Percentiles rank a stretch among this genome's conserved stretches.
Evolutionary conservation across 1,284 basidiomycete species (phyloP).

Genomic region (Sporisorium graminicola): DNA sequence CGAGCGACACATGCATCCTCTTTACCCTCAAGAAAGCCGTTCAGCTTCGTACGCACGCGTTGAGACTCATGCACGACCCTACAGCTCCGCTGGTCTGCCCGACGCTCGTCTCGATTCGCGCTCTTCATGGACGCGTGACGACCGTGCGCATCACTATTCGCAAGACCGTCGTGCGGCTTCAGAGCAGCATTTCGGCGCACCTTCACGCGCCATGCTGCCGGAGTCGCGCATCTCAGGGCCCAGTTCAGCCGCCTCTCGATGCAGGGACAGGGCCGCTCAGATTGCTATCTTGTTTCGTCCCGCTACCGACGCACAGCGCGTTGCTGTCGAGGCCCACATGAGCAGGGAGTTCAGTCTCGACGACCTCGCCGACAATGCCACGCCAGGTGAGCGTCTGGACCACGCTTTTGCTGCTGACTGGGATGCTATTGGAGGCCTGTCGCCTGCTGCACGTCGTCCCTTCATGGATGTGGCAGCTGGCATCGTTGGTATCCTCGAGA

Average conservation of each 20-base stretch:
- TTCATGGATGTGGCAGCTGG: slow-evolving; percentile 49
- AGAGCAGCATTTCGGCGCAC: slow-evolving; percentile 13
- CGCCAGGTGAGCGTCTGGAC: slow-evolving; percentile 36
- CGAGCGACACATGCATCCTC: slow-evolving; percentile 24
- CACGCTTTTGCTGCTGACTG: slow-evolving; percentile 40
- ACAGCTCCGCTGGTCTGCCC: slow-evolving; percentile 12
- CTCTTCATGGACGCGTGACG: slow-evolving; percentile 16
- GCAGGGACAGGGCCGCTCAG: slow-evolving; percentile 28
- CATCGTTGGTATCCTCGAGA: slow-evolving; percentile 35
- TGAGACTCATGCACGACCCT: slow-evolving; percentile 16
- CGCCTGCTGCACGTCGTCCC: slow-evolving; percentile 27
- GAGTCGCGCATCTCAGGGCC: slow-evolving; percentile 16
- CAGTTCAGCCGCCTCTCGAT: slow-evolving; percentile 20
- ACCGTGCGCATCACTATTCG: slow-evolving; percentile 3
- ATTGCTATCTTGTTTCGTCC: slow-evolving; percentile 38
- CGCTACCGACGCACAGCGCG: slow-evolving; percentile 26
- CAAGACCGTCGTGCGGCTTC: slow-evolving; percentile 24
- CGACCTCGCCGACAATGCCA: slow-evolving; percentile 19
- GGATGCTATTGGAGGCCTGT: slow-evolving; percentile 36
- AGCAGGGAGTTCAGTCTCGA: slow-evolving; percentile 21
- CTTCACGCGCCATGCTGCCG: slow-evolving; percentile 18
- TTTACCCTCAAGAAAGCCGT: slow-evolving; percentile 11
- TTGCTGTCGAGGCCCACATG: slow-evolving; percentile 21
- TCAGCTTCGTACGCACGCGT: neutral
- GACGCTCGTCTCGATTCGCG: slow-evolving; percentile 12